A percentile compares a stretch with the other conserved stretches of the same genome.
phyloP scores from a whole-genome alignment of 2,329 filamentous ascomycete species.

The Trichophyton simii region DNA sequence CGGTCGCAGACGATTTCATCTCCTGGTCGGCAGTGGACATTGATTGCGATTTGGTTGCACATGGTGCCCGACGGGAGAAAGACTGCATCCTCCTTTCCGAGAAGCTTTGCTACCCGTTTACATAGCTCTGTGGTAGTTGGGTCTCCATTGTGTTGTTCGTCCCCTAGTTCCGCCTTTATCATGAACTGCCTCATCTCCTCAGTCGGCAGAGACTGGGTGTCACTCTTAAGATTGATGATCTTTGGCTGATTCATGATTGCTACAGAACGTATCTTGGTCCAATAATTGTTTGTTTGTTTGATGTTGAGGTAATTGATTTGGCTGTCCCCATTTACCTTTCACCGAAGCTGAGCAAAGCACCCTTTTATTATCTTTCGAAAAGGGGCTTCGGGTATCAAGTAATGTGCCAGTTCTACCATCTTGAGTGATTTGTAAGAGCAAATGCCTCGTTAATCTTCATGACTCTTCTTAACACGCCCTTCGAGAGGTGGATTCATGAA shows the following conservation, averaged over 20 bases:
- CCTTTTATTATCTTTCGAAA: not conserved
- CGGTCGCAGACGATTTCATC: constrained; percentile 14
- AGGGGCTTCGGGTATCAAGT: not conserved
- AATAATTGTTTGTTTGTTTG: not conserved
- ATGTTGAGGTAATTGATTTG: not conserved
- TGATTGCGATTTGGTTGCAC: constrained; percentile 16
- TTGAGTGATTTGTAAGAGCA: not conserved
- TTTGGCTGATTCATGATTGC: not conserved
- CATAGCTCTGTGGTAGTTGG: constrained; percentile 13
- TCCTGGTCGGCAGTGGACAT: constrained; percentile 10
- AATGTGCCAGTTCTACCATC: not conserved
- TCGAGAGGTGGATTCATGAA: not conserved
- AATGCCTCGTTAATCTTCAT: not conserved
- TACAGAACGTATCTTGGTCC: not conserved
- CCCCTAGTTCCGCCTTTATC: constrained; percentile 11
- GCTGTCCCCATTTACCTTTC: not conserved
- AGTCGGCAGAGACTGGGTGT: constrained; percentile 20
- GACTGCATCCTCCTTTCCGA: constrained; percentile 13
- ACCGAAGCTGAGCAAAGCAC: not conserved
- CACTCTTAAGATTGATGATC: constrained; percentile 17
- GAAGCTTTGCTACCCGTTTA: constrained; percentile 12
- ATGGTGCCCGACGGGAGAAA: constrained; percentile 18
- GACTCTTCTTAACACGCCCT: not conserved
- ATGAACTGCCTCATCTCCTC: constrained; percentile 17
- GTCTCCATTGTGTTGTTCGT: constrained; percentile 16